Base-by-base conservation (phyloP, 2,329 filamentous ascomycete species). In the Cadophora gregata region DNA sequence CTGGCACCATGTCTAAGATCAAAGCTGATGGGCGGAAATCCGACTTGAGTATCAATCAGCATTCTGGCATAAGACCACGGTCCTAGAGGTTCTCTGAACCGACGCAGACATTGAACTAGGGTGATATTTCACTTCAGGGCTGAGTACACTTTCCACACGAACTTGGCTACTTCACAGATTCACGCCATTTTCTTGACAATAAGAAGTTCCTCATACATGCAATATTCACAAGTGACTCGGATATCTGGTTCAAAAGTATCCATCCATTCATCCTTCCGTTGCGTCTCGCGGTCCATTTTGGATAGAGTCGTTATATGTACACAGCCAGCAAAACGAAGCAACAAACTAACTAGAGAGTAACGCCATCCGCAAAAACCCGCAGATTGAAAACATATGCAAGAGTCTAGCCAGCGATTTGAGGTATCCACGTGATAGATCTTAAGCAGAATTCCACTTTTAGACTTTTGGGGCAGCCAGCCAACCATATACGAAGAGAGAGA, bases 371-470 rank as follows among this genome's bases (percentile, higher is more conserved):
- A 62, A 55, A 38, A 25, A 12, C 55, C 33, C 63, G 58, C 21
- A 45, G 25, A 55, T 29, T 21, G n/a, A 56, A 59, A 61, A 27
- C 10, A 56, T 58, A 58, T 58, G 55, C 55, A 58, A 58, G 33
- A 58, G 31, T 58, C 55, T 58, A 58, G 33, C 55, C 9, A 58
- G 55, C 55, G 31, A 58, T 58, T 38, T 58, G 38, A 60, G 27
- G 56, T 65, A 60, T 65, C 47, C 31, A 65, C 58, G 47, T 45
- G 58, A 33, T 53, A 55, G 19, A 64, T 59, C 21, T 63, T 58
- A 58, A 63, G 63, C 33, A 56, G 31, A 58, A 67, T 61, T 63
- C 62, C 65, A 67, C 67, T 69, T 69, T 68, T 69, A 69, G 69
- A 69, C 67, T 68, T 71, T 69, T 69, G 16, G 36, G 42, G 53